Evolutionary conservation across 768 basidiomycete species (phyloP).

Genomic region (Mycena crocata): DNA sequence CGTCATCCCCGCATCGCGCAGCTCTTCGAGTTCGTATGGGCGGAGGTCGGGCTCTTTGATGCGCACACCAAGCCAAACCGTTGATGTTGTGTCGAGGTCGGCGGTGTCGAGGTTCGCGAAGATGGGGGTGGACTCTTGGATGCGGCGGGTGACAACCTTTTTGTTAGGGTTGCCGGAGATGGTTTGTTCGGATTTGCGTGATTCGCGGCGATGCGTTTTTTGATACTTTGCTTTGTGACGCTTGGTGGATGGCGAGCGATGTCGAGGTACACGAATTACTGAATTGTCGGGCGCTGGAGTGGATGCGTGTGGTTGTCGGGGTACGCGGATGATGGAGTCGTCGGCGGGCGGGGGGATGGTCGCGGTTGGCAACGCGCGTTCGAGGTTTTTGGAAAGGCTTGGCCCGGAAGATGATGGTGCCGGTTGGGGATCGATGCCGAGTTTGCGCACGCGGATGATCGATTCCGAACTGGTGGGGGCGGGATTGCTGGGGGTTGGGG

Average conservation of each 20-base stretch:
- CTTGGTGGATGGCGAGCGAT: background rate
- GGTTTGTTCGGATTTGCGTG: background rate
- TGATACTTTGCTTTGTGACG: background rate
- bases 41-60: background rate
- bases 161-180: background rate
- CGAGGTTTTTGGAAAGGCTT: too few relatives aligned
- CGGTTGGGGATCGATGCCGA: too few relatives aligned
- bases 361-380: too few relatives aligned
- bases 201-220: background rate
- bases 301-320: background rate
- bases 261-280: background rate
- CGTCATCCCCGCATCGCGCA: background rate
- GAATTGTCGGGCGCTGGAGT: background rate
- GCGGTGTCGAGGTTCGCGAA: background rate
- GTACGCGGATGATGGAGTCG: too few relatives aligned
- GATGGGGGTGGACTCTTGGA: constrained; percentile 1
- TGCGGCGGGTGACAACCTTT: background rate
- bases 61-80: background rate
- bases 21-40: background rate
- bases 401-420: too few relatives aligned
- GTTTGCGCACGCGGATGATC: background rate
- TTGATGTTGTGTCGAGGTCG: constrained; percentile 8
- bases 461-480: too few relatives aligned
- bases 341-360: too few relatives aligned
- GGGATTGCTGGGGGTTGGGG: background rate